These are phyloP conservation scores for Bolboschoenus planiculmis DNA, from an alignment of 176 grass and related monocot species.

Conservation along the genomic window DNA sequence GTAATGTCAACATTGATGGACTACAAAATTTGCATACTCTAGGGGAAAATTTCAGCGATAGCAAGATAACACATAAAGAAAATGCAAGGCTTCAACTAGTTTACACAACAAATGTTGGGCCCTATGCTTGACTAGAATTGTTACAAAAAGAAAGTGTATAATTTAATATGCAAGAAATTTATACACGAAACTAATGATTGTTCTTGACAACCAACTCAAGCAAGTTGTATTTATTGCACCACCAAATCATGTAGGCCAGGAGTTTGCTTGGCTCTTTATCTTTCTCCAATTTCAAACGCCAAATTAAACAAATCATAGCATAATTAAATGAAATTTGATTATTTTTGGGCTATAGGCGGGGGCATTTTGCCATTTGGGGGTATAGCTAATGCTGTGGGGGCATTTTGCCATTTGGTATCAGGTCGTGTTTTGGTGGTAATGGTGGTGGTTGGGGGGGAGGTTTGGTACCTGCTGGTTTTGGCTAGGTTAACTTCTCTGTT, in stretches of 20 bases:
- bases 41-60: neutral
- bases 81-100: neutral
- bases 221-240: neutral
- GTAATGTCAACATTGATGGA: neutral
- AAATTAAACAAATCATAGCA: neutral
- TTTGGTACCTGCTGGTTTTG: conserved; percentile 1
- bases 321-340: conserved; percentile 3
- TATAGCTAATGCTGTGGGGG: neutral
- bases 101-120: neutral
- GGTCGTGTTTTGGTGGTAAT: neutral
- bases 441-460: neutral
- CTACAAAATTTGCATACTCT: neutral
- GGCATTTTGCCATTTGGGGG: neutral
- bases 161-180: conserved; percentile 12
- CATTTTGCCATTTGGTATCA: neutral
- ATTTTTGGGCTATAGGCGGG: neutral
- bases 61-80: neutral
- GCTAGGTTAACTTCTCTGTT: neutral
- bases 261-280: conserved; percentile 11
- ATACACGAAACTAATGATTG: conserved; percentile 4
- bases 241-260: conserved; percentile 24
- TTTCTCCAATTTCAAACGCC: neutral
- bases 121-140: conserved; percentile 1
- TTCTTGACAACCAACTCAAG: neutral
- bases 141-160: neutral